phyloP scores from a whole-genome alignment of 2,329 filamentous ascomycete species.

The Penicillium sp. region DNA sequence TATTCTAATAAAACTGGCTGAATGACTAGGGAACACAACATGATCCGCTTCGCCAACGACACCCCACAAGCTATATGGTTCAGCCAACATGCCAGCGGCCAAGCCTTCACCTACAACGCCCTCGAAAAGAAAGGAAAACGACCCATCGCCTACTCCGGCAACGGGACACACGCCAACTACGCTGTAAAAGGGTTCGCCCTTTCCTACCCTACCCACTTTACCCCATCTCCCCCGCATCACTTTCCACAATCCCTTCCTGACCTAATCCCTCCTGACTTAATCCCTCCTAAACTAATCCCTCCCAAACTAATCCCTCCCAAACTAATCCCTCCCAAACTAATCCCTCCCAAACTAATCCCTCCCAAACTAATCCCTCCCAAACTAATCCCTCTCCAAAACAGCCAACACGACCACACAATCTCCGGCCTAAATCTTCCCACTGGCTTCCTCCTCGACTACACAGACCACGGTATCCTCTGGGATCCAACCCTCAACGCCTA shows the following conservation, averaged over 20 bases:
- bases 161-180: slow-evolving; percentile 70
- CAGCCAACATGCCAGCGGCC: slow-evolving; percentile 66
- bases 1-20: too few species aligned
- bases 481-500: slow-evolving; percentile 64
- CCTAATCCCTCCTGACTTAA: too few species aligned
- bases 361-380: too few species aligned
- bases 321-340: neutral
- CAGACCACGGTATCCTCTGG: slow-evolving; percentile 63
- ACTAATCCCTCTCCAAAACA: slow-evolving; percentile 19
- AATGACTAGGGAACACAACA: slow-evolving; percentile 64
- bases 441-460: slow-evolving; percentile 61
- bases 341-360: too few species aligned
- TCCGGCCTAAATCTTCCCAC: slow-evolving; percentile 63
- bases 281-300: too few species aligned
- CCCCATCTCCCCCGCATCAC: neutral
- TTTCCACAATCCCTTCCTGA: too few species aligned
- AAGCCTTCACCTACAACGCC: slow-evolving; percentile 66
- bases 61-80: slow-evolving; percentile 65
- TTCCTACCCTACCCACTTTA: neutral
- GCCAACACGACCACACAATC: slow-evolving; percentile 68
- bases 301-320: neutral
- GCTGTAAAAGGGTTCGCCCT: slow-evolving; percentile 56
- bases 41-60: slow-evolving; percentile 68
- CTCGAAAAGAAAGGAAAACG: slow-evolving; percentile 61
- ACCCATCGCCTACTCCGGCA: slow-evolving; percentile 64